Base-by-base conservation (phyloP, 2,329 filamentous ascomycete species). In the Arthrobotrys pseudoclavata region DNA sequence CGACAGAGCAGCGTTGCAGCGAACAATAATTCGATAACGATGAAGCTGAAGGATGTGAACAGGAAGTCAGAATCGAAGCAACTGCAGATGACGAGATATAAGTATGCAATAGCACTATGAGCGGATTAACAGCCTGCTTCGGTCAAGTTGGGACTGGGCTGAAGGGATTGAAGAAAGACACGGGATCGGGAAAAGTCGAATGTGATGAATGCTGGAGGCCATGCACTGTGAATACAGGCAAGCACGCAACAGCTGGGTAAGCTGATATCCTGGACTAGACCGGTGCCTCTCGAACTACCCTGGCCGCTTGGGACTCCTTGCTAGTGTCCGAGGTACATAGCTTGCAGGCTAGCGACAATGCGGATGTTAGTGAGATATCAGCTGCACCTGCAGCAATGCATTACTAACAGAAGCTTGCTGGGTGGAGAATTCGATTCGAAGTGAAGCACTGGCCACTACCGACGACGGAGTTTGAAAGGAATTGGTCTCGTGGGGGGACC, bases 241-340 rank as follows among this genome's bases (percentile, higher is more conserved):
- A 72, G 69, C 69, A 72, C 69, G 48, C 69, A 60, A 66, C 55
- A 26, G 34, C 31, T 60, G 13, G 55, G 34, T 60, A 60, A 62
- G 26, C 69, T 52, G 34, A 42, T 24, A 45, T 4, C 29, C 26
- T 22, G 29, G 22, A 15, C 50, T 7, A 24, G 37, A n/a, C 26
- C 24, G 50, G 50, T 37, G 26, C 18, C 20, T 60, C 55, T 60
- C 31, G 34, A 60, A 24, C 31, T 26, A 42, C 55, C 55, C 34
- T 42, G 31, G 31, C 34, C 20, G n/a, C n/a, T n/a, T n/a, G n/a
- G n/a, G n/a, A 37, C 22, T 18, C 3, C 15, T 12, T 13, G n/a
- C 18, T 20, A 57, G 52, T 37, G 42, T 47, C 22, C 52, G n/a
- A 57, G 29, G 26, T 37, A n/a, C n/a, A n/a, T n/a, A 53, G 20